phyloP scores from a whole-genome alignment of 75 land plant species.

The Sequoiadendron giganteum region DNA sequence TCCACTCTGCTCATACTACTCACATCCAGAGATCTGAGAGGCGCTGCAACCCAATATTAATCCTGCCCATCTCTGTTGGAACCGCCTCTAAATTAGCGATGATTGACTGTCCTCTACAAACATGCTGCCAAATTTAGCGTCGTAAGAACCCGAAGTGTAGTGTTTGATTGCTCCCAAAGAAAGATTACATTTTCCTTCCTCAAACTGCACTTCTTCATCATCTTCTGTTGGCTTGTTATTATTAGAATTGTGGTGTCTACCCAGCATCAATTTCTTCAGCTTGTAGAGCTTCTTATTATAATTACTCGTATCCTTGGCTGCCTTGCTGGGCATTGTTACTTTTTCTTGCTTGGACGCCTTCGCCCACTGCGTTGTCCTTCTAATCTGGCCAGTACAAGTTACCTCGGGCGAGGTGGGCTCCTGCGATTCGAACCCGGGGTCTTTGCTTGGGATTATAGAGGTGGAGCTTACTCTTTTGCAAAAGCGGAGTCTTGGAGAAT shows the following conservation, averaged over 20 bases:
- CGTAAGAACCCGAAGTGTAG: not conserved
- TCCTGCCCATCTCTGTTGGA: not conserved
- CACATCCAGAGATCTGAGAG: not conserved
- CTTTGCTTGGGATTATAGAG: not conserved
- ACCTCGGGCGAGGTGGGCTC: not conserved
- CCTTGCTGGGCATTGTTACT: not conserved
- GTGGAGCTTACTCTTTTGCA: not conserved
- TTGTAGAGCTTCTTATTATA: not conserved
- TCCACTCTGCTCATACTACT: not conserved
- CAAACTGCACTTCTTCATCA: not conserved
- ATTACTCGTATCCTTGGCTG: too few relatives aligned
- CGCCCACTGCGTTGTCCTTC: not conserved
- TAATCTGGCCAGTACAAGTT: not conserved
- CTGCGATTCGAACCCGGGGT: constrained; percentile 7
- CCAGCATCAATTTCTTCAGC: not conserved
- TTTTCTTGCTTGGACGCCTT: not conserved
- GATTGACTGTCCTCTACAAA: not conserved
- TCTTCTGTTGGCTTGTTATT: not conserved
- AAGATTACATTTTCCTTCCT: not conserved
- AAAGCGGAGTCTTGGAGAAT: not conserved
- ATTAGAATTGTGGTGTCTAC: not conserved
- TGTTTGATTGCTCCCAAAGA: not conserved
- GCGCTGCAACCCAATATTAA: not conserved
- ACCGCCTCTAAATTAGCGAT: not conserved
- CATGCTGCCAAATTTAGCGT: not conserved